phyloP scores from a whole-genome alignment of 2,329 filamentous ascomycete genomes.

The Acarospora socialis region DNA sequence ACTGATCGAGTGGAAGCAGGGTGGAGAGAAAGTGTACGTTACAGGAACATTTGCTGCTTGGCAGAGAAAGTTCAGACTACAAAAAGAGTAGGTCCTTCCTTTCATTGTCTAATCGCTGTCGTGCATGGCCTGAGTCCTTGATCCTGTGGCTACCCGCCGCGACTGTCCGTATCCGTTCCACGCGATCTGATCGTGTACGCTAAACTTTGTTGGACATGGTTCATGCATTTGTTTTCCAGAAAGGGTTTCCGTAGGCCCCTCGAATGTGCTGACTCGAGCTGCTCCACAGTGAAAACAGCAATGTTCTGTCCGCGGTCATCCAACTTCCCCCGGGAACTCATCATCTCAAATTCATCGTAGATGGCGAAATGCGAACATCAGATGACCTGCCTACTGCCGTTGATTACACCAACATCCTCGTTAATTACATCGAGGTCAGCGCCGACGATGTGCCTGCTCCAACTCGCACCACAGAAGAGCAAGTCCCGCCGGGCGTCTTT shows the following conservation, averaged over 20 bases:
- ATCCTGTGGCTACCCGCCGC: slow-evolving; percentile 2
- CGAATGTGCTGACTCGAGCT: too few relatives aligned
- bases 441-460: slow-evolving; percentile 49
- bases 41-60: slow-evolving; percentile 96
- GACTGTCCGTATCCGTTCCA: slow-evolving; percentile 4
- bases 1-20: slow-evolving; percentile 67
- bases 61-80: slow-evolving; percentile 83
- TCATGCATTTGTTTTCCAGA: too few relatives aligned
- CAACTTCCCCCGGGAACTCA: slow-evolving; percentile 86
- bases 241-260: too few relatives aligned
- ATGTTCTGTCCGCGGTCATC: slow-evolving; percentile 61
- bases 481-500: slow-evolving; percentile 26
- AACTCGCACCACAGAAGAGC: slow-evolving; percentile 20
- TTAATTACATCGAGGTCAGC: slow-evolving; percentile 94
- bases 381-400: slow-evolving; percentile 83
- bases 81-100: slow-evolving; percentile 58
- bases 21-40: slow-evolving; percentile 83
- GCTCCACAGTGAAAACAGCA: slow-evolving; percentile 27
- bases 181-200: neutral
- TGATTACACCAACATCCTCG: slow-evolving; percentile 92
- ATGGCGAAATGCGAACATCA: slow-evolving; percentile 83
- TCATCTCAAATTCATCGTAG: slow-evolving; percentile 90
- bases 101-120: slow-evolving; percentile 13
- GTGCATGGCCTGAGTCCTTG: too few relatives aligned
- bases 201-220: neutral